Evolutionary conservation across 2,329 filamentous ascomycete genomes (phyloP), one percentile per base, ranked within the genome.

Genomic region (Cyphellophora europaea): DNA sequence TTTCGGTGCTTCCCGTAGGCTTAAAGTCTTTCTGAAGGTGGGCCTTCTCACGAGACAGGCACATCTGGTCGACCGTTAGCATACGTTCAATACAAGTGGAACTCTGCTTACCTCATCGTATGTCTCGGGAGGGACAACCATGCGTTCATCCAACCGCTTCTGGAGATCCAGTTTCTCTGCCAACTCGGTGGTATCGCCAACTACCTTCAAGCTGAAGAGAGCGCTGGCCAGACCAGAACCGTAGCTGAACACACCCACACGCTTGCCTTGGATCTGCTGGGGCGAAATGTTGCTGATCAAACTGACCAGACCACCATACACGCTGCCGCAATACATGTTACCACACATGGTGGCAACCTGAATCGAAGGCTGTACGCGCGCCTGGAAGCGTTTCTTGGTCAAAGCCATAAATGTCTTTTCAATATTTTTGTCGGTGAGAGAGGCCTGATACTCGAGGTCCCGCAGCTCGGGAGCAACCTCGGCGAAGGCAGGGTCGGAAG

Each of bases 341-440:
- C 69, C 69, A 59, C 79, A 84, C 58, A 82, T 74, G 46, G 82
- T 88, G 48, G 84, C 77, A 21, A 86, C 79, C 62, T 86, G 73
- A 56, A 83, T 79, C 52, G 71, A 67, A 34, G 82, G 80, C 56
- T 71, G 68, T 50, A 91, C 79, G 52, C 83, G 79, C 63, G 88
- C 81, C 55, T 76, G 72, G 65, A 84, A 89, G 50, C 74, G 75
- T 72, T 88, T 88, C 76, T 91, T 89, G 59, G 80, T 79, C 50
- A 89, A 69, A 38, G 57, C 69, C 79, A 91, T 84, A 61, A 91
- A 91, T 43, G 79, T 80, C 76, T 89, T 91, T 71, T 91, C 84
- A 25, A 91, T 73, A 35, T 69, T 72, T 71, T 86, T 88, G 69
- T 91, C 84, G 43, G 74, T 77, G 50, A 91, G 63, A 3, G 84